Evolutionary conservation across 1,139 yeast species (phyloP).

Genomic region (Debaryomyces fabryi): DNA sequence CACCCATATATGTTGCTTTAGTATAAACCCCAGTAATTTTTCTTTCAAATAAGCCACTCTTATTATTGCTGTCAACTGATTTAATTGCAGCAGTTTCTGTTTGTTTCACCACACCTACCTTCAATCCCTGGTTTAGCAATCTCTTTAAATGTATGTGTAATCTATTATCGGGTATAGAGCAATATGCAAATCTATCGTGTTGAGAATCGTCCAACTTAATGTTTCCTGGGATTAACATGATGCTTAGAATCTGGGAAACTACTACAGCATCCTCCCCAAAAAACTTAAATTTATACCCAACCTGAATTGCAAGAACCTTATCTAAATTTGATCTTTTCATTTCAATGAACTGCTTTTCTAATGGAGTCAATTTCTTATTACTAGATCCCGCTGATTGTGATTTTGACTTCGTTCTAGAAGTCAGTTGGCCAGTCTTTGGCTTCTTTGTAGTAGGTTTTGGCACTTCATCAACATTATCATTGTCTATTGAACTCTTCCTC

Average conservation of each 20-base stretch:
- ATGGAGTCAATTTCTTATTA: conserved; percentile 56
- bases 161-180: conserved; percentile 80
- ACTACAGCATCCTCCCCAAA: conserved; percentile 81
- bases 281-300: conserved; percentile 88
- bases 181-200: conserved; percentile 72
- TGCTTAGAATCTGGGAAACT: conserved; percentile 67
- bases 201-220: conserved; percentile 42
- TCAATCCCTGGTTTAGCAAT: conserved; percentile 61
- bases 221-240: conserved; percentile 73
- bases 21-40: conserved; percentile 75
- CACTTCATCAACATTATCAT: conserved; percentile 2
- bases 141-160: conserved; percentile 75
- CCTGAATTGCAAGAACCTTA: conserved; percentile 76
- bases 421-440: background rate
- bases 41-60: conserved; percentile 63
- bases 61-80: conserved; percentile 43
- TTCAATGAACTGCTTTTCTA: conserved; percentile 74
- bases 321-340: conserved; percentile 63
- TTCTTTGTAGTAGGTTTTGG: background rate
- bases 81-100: conserved; percentile 79
- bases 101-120: conserved; percentile 88
- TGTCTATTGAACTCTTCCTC: background rate
- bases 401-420: conserved; percentile 5
- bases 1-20: conserved; percentile 80
- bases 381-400: background rate